Evolutionary conservation across 1,284 basidiomycete genomes (phyloP), one percentile per base, ranked within the genome.

Genomic region (Boletus mariae): DNA sequence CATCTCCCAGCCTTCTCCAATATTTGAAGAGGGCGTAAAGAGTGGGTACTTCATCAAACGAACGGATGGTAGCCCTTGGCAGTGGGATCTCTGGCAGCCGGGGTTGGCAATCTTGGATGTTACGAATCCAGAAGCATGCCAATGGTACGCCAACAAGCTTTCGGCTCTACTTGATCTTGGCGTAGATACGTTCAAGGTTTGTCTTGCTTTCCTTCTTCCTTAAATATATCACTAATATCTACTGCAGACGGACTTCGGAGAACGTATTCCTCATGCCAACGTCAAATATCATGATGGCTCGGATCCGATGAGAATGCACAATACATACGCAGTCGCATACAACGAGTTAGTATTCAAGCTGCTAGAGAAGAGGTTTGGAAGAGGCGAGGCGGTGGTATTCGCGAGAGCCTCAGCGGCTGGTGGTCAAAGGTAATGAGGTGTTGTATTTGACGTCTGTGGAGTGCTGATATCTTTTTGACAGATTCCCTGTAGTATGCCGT

Each of bases 71-170:
- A 80, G 79, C 11, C 79, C 84, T 20, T 90, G 86, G 86, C 87
- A 90, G 63, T 87, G 84, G 84, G 84, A 87, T 63, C 71, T 84
- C 23, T 87, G 85, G 85, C 85, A 87, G 62, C 83, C 85, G 8
- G 78, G 85, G 28, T 73, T 89, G 54, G 86, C 84, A 10, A 70
- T 88, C 43, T 75, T 89, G 45, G 87, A 88, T 64, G 74, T 85
- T 53, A 88, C 86, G n/a, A 88, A 88, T 66, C 84, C 85, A 5
- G 77, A 69, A 8, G 85, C 87, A 6, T 70, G 79, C 45, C 74
- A 80, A 58, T 90, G 87, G 87, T 90, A 86, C 63, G 71, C 67
- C 25, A 73, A 69, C 51, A 85, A 87, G 60, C 73, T 90, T 12
- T 68, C 72, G 20, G 76, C 75, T 3, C 75, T 90, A 15, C 72